These are phyloP conservation scores for Aaosphaeria pasadenensis DNA, from an alignment of 2,329 filamentous ascomycete species.

Conservation along the genomic window DNA sequence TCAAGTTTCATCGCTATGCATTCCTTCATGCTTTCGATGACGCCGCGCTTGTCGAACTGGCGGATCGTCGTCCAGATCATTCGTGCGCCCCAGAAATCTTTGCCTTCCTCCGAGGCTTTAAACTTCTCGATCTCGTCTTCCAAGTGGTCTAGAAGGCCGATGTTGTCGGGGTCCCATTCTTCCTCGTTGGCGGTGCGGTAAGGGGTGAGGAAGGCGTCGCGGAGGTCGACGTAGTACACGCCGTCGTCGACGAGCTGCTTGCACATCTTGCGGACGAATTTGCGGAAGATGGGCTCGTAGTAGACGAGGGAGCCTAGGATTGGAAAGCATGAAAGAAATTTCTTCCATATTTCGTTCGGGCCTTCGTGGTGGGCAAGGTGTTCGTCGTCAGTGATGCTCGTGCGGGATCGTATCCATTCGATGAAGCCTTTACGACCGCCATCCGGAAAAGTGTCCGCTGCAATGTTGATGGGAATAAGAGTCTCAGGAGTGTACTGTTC, in stretches of 20 bases:
- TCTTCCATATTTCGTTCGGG: constrained; percentile 78
- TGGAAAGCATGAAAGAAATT: constrained; percentile 73
- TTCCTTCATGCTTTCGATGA: constrained; percentile 78
- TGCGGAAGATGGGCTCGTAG: constrained; percentile 86
- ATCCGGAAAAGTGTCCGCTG: constrained; percentile 71
- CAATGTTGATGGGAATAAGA: constrained; percentile 57
- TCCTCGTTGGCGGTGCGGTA: constrained; percentile 67
- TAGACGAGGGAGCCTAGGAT: constrained; percentile 73
- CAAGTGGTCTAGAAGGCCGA: constrained; percentile 68
- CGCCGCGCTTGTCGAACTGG: constrained; percentile 57
- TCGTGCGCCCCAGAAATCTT: constrained; percentile 77
- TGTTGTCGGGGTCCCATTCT: constrained; percentile 63
- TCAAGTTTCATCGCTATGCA: constrained; percentile 79
- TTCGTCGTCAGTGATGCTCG: constrained; percentile 69
- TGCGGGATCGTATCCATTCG: constrained; percentile 71
- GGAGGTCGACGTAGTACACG: constrained; percentile 79
- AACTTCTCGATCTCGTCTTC: constrained; percentile 77
- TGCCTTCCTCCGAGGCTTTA: constrained; percentile 66
- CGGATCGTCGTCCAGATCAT: constrained; percentile 83
- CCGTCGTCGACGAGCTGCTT: constrained; percentile 73
- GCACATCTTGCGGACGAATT: constrained; percentile 71
- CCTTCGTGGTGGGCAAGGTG: constrained; percentile 78
- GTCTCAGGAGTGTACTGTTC: constrained; percentile 58
- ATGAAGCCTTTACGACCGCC: constrained; percentile 71
- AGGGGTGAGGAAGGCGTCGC: constrained; percentile 69